Conservation (phyloP, 441 rosid genomes). For the Biscutella laevigata region DNA sequence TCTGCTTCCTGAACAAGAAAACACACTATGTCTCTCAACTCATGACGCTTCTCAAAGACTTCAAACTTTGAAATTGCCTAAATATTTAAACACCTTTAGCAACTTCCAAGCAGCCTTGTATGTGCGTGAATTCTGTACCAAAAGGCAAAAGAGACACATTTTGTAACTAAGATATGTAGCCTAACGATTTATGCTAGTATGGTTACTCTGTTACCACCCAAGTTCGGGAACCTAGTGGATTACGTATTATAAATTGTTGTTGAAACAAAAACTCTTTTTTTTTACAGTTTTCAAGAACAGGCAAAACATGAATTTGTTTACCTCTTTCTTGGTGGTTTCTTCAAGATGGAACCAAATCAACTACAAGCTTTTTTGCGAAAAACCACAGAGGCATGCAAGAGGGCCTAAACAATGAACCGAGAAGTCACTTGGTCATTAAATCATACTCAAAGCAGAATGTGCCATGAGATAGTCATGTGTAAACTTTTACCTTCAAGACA, state of each 20-base stretch:
- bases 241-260: no score
- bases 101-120: constrained; percentile 39
- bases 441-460: background rate
- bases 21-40: background rate
- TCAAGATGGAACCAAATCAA: constrained; percentile 75
- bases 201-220: no score
- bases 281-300: constrained; percentile 11
- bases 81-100: constrained; percentile 31
- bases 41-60: background rate
- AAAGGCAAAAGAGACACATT: background rate
- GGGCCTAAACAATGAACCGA: constrained; percentile 42
- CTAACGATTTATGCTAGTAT: no score
- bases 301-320: background rate
- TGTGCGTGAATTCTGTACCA: background rate
- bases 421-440: no score
- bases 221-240: no score
- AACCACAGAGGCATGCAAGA: constrained; percentile 67
- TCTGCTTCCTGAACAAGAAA: constrained; percentile 37
- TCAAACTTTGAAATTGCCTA: background rate
- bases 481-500: constrained; percentile 42
- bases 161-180: no score
- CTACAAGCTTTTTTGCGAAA: constrained; percentile 47
- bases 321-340: constrained; percentile 43
- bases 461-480: background rate
- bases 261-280: no score